A percentile compares a stretch with the other conserved stretches of the same genome.
These are phyloP conservation scores for Yamadazyma friedrichii DNA, from an alignment of 1,139 yeast genomes.

Conservation along the genomic window DNA sequence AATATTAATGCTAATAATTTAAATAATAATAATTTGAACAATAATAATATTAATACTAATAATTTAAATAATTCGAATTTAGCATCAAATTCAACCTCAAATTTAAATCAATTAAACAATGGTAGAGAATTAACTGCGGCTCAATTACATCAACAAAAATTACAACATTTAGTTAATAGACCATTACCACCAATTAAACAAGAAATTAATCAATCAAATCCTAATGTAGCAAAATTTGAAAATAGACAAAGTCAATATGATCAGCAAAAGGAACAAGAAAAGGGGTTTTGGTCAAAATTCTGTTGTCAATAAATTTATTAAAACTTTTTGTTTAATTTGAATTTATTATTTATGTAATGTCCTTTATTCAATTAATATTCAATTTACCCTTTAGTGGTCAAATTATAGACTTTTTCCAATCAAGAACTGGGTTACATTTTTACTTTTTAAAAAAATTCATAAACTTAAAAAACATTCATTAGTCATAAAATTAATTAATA, in stretches of 20 bases:
- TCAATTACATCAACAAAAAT: constrained; percentile 50
- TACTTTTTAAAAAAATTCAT: neutral
- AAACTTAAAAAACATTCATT: neutral
- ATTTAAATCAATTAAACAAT: constrained; percentile 1
- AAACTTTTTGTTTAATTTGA: neutral
- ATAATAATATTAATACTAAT: neutral
- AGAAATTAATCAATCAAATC: constrained; percentile 26
- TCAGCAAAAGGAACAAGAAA: constrained; percentile 36
- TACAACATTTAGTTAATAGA: constrained; percentile 51
- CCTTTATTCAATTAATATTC: neutral
- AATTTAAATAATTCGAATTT: neutral
- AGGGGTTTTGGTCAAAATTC: constrained; percentile 46
- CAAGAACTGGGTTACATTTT: too few species aligned
- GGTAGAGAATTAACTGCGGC: constrained; percentile 19
- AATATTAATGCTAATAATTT: constrained; percentile 4
- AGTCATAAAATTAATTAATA: constrained; percentile 2
- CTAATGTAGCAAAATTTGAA: constrained; percentile 19
- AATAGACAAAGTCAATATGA: constrained; percentile 36
- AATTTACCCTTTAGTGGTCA: neutral
- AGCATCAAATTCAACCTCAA: neutral
- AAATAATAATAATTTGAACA: neutral
- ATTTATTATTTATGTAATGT: neutral
- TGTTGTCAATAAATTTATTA: constrained; percentile 36
- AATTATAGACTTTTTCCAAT: too few species aligned
- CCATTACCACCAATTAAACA: constrained; percentile 53